Evolutionary conservation across 78 protist genomes (phyloP), one percentile per base, ranked within the genome.

Genomic region (Dictyostelium citrinum): DNA sequence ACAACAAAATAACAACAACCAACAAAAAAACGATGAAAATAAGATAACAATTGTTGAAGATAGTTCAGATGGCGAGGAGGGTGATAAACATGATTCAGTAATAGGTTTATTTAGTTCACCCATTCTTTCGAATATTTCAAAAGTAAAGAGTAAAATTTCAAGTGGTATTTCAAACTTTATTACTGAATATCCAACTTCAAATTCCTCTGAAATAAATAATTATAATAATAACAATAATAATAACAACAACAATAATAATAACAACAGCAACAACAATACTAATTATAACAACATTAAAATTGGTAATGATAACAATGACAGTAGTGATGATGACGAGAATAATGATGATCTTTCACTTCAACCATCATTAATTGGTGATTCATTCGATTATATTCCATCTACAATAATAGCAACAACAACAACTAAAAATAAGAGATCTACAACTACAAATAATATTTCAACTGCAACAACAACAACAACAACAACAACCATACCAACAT

Each of bases 121-220:
- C 17, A 60, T 58, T 41, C 8, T 41, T 17, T 29, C 37, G 29
- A 82, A 82, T 64, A 17, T 64, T 31, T 64, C 88, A 58, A 43
- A 58, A 35, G 70, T 82, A 31, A 55, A 29, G 20, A 58, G 64
- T 35, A 80, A 80, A 45, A 64, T 82, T 37, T 82, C 88, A 11
- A 12, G 11, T 43, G 77, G 77, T 37, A 41, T 82, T 6, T 39
- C 58, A 24, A 64, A 31, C 5, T 64, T 82, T 64, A 35, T 82
- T n/a, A 12, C 76, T 14, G 88, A 82, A 27, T 82, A 64, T 41
- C 84, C 84, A 58, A 24, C 84, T 31, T 1, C 71, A 43, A 35
- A n/a, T n/a, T n/a, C 29, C 0, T 14, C 24, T 45, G 82, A 76
- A 33, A 76, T 2, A 4, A n/a, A 49, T 37, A 51, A 60, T n/a